Evolutionary conservation across 2,329 filamentous ascomycete species (phyloP), one percentile per base, ranked within the genome.

Genomic region (Ceratocystis diversiconidia): DNA sequence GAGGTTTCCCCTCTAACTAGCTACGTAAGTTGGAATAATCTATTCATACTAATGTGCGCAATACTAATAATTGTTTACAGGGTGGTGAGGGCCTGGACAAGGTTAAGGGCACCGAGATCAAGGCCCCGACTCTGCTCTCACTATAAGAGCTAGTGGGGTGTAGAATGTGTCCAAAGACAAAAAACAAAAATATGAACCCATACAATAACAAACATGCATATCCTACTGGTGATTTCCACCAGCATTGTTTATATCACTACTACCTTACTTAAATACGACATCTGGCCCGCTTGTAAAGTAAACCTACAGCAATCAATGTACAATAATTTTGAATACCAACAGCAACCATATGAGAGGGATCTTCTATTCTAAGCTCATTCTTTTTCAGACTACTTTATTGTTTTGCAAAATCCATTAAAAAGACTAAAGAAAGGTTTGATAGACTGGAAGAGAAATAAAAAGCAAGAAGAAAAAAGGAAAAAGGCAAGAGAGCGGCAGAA

Each of bases 1-100:
- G 94, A 99, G 75, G 85, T 99, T 19, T 95, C 91, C 64, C 94
- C 94, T 46, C 79, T 96, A 71, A 88, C 95, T 74, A 96, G 91
- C 83, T 99, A 99, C 74, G 91, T 95, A 84, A 85, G 90, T 88
- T 60, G 28, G 68, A 15, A 1, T 12, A 60, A 44, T 25, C 57
- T 50, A 69, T 50, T 70, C 73, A 68, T 73, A 15, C 3, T 6
- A 6, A 32, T 36, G 28, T 32, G 19, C 69, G 57, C 43, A 62
- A 30, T 1, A 17, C 22, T 46, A 46, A 28, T 17, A 62, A 30
- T 17, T 60, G 69, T 4, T 41, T 15, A 41, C 68, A 85, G 82
- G 81, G 79, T 67, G 85, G 85, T 66, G 85, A 87, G 74, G 85
- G 83, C 41, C 75, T 88, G 6, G 82, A 83, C 66, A 76, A 79